These are phyloP conservation scores for Pholiota molesta DNA, from an alignment of 768 basidiomycete genomes.

Conservation along the genomic window DNA sequence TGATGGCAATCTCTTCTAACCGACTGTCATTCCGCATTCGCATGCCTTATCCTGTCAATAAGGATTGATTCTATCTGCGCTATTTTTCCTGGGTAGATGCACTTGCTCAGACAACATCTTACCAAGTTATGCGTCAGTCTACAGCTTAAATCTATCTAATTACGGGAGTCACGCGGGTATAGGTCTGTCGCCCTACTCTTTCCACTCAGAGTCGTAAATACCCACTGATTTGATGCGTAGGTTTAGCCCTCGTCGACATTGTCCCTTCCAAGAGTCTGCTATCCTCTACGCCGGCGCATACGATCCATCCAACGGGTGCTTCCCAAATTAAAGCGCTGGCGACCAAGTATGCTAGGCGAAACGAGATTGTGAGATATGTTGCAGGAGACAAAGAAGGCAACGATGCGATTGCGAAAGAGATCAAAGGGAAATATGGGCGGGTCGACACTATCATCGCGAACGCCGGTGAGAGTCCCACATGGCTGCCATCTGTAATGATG, in stretches of 20 bases:
- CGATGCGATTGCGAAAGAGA: background rate
- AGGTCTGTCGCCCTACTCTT: too few relatives aligned
- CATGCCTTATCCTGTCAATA: too few relatives aligned
- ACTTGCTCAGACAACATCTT: too few relatives aligned
- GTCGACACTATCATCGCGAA: slow-evolving; percentile 5
- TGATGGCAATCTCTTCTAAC: too few relatives aligned
- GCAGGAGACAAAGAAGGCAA: background rate
- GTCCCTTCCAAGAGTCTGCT: background rate
- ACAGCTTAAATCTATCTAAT: too few relatives aligned
- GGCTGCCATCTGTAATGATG: too few relatives aligned
- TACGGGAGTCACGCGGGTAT: too few relatives aligned
- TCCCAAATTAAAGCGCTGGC: background rate
- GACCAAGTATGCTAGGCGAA: background rate
- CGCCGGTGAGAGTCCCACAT: background rate
- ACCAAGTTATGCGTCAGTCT: too few relatives aligned
- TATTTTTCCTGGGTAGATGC: too few relatives aligned
- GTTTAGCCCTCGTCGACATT: background rate
- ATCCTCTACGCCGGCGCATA: slow-evolving; percentile 5
- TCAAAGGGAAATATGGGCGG: background rate
- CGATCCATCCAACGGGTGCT: background rate
- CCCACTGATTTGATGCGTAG: background rate
- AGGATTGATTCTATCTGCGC: too few relatives aligned
- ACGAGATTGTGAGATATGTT: background rate
- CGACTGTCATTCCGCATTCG: too few relatives aligned
- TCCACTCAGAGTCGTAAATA: too few relatives aligned